Base-by-base conservation (phyloP, 768 basidiomycete genomes). In the Hericium erinaceus region DNA sequence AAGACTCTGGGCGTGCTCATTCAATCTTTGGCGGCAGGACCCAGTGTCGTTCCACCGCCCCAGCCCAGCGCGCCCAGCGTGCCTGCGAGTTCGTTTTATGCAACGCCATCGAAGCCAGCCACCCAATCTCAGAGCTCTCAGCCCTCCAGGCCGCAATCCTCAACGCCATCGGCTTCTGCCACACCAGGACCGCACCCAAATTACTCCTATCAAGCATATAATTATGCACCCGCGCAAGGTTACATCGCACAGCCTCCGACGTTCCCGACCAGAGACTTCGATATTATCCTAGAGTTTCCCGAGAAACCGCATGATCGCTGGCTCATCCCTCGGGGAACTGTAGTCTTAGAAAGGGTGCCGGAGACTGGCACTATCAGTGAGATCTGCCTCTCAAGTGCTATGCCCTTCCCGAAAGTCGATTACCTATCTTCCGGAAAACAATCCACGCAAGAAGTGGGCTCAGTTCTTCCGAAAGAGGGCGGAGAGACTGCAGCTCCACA, bases 1-100 rank as follows among this genome's bases (percentile, higher is more conserved):
- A 80, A 85, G 68, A 80, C 80, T 5, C 80, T 90, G 22, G 84
- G 83, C 24, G 67, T 84, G n/a, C 76, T 88, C n/a, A 84, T 91
- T 41, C 84, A 85, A 59, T 83, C 86, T 22, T 65, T 89, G 48
- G 79, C 83, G 24, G 71, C 67, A 65, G 58, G 48, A 26, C 61
- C 56, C 26, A 64, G 16, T 50, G 9, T 41, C 15, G 54, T 51
- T 11, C 11, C 52, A 44, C 39, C 26, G 46, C 44, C 50, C 20
- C 52, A 13, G 59, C 33, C 49, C 60, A 20, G 56, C 50, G 40
- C 49, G 5, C 26, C 26, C 5, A 13, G 53, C 9, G 22, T 24
- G 18, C 49, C 49, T 26, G 26, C 26, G 11, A 51, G 7, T 26
- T 22, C 49, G 16, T 51, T 2, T 28, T n/a, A 51, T 16, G 4